phyloP scores from a whole-genome alignment of 345 rosid species.

The Triadica sebifera region DNA sequence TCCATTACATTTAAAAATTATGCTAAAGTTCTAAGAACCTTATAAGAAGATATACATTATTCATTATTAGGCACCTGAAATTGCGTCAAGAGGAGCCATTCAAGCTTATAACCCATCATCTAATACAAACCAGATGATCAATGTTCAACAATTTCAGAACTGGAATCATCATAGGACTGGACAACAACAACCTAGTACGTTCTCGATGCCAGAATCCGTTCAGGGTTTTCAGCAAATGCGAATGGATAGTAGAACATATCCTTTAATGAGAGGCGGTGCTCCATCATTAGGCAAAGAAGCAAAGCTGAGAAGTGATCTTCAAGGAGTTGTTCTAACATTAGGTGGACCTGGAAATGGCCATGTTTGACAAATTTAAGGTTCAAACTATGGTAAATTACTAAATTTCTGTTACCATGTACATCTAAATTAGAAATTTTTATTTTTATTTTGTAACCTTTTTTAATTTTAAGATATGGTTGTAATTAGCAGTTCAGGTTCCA shows the following conservation, averaged over 20 bases:
- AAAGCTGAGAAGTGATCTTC: constrained; percentile 52
- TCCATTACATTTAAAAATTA: neutral
- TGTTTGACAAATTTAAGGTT: constrained; percentile 6
- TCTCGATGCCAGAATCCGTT: constrained; percentile 19
- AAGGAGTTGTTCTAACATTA: constrained; percentile 63
- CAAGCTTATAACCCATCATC: constrained; percentile 29
- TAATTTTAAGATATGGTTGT: neutral
- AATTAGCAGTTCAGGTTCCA: neutral
- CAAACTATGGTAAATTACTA: too few species aligned
- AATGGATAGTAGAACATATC: constrained; percentile 21
- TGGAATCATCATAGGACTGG: constrained; percentile 17
- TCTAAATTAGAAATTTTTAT: neutral
- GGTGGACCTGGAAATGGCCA: constrained; percentile 64
- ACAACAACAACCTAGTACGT: constrained; percentile 22
- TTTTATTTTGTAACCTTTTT: neutral
- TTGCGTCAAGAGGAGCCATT: constrained; percentile 25
- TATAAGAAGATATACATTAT: neutral
- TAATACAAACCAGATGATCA: constrained; percentile 24
- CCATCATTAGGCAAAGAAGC: constrained; percentile 35
- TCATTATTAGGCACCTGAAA: constrained; percentile 33
- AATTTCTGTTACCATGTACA: constrained; percentile 4
- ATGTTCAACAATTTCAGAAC: constrained; percentile 24
- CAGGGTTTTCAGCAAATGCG: constrained; percentile 27
- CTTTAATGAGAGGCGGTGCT: constrained; percentile 18
- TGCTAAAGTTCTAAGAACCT: neutral